A percentile compares a stretch with the other conserved stretches of the same genome.
These are phyloP conservation scores for sorghum (Sorghum bicolor) DNA, from an alignment of 176 grass and related monocot species.

Conservation along the genomic window DNA sequence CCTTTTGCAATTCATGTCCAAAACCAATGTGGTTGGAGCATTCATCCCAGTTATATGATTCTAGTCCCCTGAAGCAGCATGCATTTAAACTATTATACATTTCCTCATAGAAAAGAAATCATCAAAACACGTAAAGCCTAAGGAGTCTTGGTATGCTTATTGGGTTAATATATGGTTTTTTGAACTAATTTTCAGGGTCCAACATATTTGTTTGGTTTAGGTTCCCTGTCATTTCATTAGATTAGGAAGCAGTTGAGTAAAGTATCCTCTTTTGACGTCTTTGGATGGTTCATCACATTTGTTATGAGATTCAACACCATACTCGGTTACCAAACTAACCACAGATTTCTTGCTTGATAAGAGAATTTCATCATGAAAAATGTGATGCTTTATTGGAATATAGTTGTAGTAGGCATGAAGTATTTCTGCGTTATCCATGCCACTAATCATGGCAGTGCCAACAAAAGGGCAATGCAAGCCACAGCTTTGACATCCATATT, in stretches of 20 bases:
- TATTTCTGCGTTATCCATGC: neutral
- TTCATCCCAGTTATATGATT: neutral
- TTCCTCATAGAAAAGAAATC: neutral
- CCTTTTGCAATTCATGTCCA: neutral
- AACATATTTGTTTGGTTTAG: neutral
- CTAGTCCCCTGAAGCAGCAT: neutral
- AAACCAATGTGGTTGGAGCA: neutral
- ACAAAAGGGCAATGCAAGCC: neutral
- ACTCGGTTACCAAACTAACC: neutral
- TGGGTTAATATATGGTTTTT: neutral
- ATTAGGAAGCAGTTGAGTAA: neutral
- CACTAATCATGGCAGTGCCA: neutral
- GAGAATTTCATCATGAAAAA: neutral
- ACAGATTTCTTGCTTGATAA: neutral
- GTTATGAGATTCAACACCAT: neutral
- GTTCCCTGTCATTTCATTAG: neutral
- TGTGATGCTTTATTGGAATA: too few species aligned
- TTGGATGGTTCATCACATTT: neutral
- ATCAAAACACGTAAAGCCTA: neutral
- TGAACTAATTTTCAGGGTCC: neutral
- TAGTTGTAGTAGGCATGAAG: neutral
- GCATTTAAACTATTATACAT: neutral
- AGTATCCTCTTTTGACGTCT: neutral
- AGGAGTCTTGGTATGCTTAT: neutral
- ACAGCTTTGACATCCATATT: neutral